Evolutionary conservation across 164 flowering plant genomes (phyloP), one percentile per base, ranked within the genome.

Genomic region (Paratinospora sagittata): DNA sequence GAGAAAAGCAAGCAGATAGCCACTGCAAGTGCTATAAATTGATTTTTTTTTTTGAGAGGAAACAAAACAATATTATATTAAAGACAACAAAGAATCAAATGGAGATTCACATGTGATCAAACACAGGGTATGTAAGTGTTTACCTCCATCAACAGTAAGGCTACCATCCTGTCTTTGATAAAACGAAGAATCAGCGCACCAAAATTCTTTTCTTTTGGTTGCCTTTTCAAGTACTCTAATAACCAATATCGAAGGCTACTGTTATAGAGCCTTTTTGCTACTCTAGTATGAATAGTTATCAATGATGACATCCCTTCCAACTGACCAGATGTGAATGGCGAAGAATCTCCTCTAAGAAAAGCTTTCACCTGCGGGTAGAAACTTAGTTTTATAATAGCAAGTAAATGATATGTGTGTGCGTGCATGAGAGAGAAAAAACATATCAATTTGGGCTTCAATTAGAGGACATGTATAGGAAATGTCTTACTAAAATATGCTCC

Each of bases 221-320:
- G 97, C 75, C 92, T 81, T 80, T 91, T 84, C 75, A 95, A 61
- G 68, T 73, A 92, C 79, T 95, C 97, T 72, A 95, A 64, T 73
- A 84, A 79, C 98, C 98, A 95, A 82, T 95, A 95, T n/a, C 94
- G 82, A 39, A 89, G 88, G 81, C 97, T 89, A 80, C 76, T 85
- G 76, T 26, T 79, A 67, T 36, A 80, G 41, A 95, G 85, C 78
- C 64, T 86, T 80, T 78, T 90, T 64, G 82, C 92, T 19, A 85
- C 27, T 82, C 84, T 86, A 45, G 71, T 63, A 49, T 83, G 81
- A 88, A 89, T 82, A 75, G 80, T 95, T 66, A 86, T 73, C 63
- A 76, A 58, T 39, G 93, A 79, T 64, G 92, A 83, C 62, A 90
- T 86, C 45, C 93, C 95, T 85, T 95, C 98, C 78, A 95, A 79